These are phyloP conservation scores for Sordariomycetes sp. DNA, from an alignment of 2,329 filamentous ascomycete genomes.

Conservation along the genomic window DNA sequence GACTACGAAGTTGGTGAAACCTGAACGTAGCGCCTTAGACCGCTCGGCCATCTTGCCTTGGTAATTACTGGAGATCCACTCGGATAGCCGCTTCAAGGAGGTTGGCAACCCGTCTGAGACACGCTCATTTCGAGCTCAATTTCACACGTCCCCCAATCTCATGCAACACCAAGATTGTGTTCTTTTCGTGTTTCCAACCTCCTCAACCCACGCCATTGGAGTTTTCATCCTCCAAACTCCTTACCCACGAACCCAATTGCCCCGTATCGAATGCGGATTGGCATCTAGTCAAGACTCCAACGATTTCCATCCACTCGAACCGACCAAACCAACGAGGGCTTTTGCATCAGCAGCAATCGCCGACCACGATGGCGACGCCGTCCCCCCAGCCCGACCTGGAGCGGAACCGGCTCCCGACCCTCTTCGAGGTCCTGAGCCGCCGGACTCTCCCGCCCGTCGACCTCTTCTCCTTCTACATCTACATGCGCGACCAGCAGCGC, in stretches of 20 bases:
- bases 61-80: neutral
- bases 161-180: too few relatives aligned
- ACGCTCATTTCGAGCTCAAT: too few relatives aligned
- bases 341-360: neutral
- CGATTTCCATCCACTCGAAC: neutral
- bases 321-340: neutral
- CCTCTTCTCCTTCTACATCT: slow-evolving; percentile 98
- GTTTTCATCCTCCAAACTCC: neutral
- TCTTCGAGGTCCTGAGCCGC: slow-evolving; percentile 91
- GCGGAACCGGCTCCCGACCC: slow-evolving; percentile 80
- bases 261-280: too few relatives aligned
- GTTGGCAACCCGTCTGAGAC: too few relatives aligned
- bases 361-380: slow-evolving; percentile 21
- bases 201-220: too few relatives aligned
- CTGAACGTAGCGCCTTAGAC: neutral
- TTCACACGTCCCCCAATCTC: too few relatives aligned
- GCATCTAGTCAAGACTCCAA: too few relatives aligned
- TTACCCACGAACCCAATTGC: neutral
- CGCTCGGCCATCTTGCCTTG: neutral
- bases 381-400: slow-evolving; percentile 48
- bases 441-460: slow-evolving; percentile 93
- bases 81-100: neutral
- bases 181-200: too few relatives aligned
- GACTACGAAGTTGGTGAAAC: neutral
- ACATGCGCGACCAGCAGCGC: slow-evolving; percentile 97